Base-by-base conservation (phyloP, 345 rosid species). In the Populus deltoides region DNA sequence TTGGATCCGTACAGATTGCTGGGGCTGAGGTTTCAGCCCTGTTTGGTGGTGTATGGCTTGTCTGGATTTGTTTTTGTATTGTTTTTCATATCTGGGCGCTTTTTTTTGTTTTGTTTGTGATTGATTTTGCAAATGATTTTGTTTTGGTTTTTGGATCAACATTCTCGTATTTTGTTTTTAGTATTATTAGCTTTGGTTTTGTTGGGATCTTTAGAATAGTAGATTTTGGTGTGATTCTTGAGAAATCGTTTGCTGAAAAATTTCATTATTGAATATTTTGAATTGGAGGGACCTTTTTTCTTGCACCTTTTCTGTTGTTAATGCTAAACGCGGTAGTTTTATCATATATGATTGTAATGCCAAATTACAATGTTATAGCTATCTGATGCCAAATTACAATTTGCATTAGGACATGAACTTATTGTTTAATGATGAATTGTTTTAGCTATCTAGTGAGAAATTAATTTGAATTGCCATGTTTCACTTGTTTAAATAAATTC, bases 1-100 rank as follows among this genome's bases (percentile, higher is more conserved):
- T 61, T 73, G 62, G 85, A 83, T 81, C 79, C 73, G 59, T 71
- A 35, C 13, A 72, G 45, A 77, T 55, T 79, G 70, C 66, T 71
- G 31, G 62, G 61, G 68, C 78, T 71, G 66, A 76, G 74, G 33
- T 81, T 68, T 79, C 70, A 70, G 62, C 51, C 35, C 6, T 75
- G 68, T 74, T 78, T 78, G 24, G 15, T 17, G 49, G 12, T 57
- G 35, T 77, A 75, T 77, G 70, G 77, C 51, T 71, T 72, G 3
- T 77, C 27, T 66, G 35, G 36, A 59, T 82, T 79, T 57, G 7
- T 39, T 17, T 73, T 38, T 72, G 7, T 2, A 24, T 43, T 66
- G 8, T 24, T 74, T 49, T 49, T 66, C 7, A 68, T 62, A 25
- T 53, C 63, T 68, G 63, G 22, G 20, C 73, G 22, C 22, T 33